Conservation (phyloP, 2,329 filamentous ascomycete genomes). For the Phialophora chinensis region DNA sequence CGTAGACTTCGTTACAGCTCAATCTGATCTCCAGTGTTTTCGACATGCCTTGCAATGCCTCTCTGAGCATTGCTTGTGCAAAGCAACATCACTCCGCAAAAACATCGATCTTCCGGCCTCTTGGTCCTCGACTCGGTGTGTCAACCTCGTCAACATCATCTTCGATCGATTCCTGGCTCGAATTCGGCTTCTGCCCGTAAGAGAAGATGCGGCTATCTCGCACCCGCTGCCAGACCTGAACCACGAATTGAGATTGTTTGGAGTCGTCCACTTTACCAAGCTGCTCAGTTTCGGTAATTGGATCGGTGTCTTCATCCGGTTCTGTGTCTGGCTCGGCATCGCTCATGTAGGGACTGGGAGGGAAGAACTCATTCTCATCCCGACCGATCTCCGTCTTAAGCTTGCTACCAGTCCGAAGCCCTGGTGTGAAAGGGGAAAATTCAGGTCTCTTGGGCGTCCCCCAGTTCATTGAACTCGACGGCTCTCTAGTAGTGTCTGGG, state of each 20-base stretch:
- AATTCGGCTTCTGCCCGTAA: background rate
- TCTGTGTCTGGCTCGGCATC: background rate
- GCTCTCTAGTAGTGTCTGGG: background rate
- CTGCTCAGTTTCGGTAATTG: constrained; percentile 1
- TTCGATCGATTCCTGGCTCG: background rate
- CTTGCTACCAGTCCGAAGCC: constrained; percentile 20
- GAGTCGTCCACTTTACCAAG: background rate
- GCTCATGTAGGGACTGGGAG: background rate
- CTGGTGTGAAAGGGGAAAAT: constrained; percentile 31
- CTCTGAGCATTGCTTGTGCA: background rate
- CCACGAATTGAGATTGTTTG: constrained; percentile 19
- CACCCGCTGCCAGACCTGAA: constrained; percentile 24
- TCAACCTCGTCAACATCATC: constrained; percentile 26
- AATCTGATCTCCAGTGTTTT: background rate
- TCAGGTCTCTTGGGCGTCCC: constrained; percentile 24
- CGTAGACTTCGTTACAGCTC: background rate
- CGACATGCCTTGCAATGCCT: background rate
- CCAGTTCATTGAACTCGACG: background rate
- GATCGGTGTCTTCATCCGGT: background rate
- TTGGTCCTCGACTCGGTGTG: constrained; percentile 30
- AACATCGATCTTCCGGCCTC: constrained; percentile 30
- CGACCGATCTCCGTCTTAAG: constrained; percentile 21
- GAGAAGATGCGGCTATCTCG: constrained; percentile 15
- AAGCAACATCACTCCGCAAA: constrained; percentile 10
- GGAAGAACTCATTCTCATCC: constrained; percentile 9